Evolutionary conservation across 257 asterid genomes (phyloP), one percentile per base, ranked within the genome.

Genomic region (Nicotiana otophora): DNA sequence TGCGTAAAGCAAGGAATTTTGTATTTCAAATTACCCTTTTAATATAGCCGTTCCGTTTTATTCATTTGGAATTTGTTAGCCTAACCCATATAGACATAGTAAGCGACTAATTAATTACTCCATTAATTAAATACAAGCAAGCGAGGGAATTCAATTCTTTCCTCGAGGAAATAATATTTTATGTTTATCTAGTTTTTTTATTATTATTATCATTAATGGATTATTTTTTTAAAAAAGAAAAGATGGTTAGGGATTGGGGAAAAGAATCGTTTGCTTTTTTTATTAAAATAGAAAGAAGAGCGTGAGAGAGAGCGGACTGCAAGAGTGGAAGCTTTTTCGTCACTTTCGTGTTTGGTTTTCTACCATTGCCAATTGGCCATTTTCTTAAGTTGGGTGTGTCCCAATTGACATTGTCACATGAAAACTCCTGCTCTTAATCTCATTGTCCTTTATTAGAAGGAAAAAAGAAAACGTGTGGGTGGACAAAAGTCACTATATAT

Each of bases 1-100:
- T 10, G 75, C 64, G 83, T 79, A 78, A 83, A 81, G 82, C n/a
- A 81, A 80, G 90, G 82, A 84, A 85, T 84, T 87, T 89, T 83
- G 92, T 81, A 86, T 87, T 92, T 93, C 93, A 89, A 93, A 86
- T 61, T 75, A 84, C 39, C 5, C 16, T 51, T 51, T 75, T 75
- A 26, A 48, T 75, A 26, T 75, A 75, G 80, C 80, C 80, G 80
- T 75, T 75, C 80, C 63, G 63, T 75, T 75, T 75, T 26, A 51
- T 75, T 51, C 31, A 51, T 75, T 75, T 75, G 46, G 63, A 28
- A 23, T 15, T 75, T 75, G 80, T 75, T 75, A 8, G 80, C 80
- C 63, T 26, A 75, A 75, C 28, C 80, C 42, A 15, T 14, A 23
- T 14, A 28, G 61, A 15, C 7, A 23, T 14, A 28, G 61, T 42